Evolutionary conservation across 2,329 filamentous ascomycete genomes (phyloP).

Genomic region (Trichoderma gracile): DNA sequence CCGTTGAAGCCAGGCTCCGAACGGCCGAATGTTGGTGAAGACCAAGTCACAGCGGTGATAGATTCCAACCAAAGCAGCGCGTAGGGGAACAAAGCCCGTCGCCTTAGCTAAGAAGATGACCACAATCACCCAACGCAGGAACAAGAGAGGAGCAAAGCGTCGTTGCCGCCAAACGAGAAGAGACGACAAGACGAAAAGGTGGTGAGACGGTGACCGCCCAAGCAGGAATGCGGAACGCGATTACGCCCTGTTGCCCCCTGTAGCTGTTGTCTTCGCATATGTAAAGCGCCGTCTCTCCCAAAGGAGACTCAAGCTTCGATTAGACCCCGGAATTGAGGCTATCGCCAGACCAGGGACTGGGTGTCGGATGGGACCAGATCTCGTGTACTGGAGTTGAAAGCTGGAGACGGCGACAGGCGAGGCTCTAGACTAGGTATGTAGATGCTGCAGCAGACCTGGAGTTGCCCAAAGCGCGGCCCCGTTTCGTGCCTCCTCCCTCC

Average conservation of each 20-base stretch:
- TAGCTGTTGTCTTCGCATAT: no score
- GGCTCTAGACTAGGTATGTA: no score
- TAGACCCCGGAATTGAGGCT: constrained; percentile 3
- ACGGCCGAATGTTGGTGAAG: background rate
- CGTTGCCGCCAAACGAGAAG: no score
- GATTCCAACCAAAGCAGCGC: background rate
- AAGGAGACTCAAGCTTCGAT: background rate
- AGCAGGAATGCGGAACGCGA: background rate
- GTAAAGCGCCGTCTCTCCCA: background rate
- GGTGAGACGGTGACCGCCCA: constrained; percentile 2
- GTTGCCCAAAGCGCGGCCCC: background rate
- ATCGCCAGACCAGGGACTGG: background rate
- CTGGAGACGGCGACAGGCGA: no score
- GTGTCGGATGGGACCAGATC: background rate
- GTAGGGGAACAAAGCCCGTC: background rate
- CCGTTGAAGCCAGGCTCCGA: background rate
- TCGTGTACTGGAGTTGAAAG: background rate
- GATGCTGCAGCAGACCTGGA: background rate
- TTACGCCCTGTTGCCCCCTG: background rate
- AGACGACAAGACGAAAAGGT: background rate
- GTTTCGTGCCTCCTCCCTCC: background rate
- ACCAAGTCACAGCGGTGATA: background rate
- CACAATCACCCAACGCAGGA: no score
- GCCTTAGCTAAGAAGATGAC: background rate
- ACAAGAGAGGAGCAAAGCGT: no score